Evolutionary conservation across 345 rosid genomes (phyloP).

Genomic region (Citrus australasica): DNA sequence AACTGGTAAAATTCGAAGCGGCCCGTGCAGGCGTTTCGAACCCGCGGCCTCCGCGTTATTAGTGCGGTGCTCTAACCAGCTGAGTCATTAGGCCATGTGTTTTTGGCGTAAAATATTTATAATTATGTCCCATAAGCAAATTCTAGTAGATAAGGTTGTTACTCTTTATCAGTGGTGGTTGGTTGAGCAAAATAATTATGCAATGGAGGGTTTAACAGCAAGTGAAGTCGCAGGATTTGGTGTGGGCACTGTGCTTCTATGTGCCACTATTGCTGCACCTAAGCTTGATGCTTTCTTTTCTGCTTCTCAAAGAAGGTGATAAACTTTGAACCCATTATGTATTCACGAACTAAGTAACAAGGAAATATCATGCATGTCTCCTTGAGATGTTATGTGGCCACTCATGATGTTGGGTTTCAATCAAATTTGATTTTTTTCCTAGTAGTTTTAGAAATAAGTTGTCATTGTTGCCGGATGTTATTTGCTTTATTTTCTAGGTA

Average conservation of each 20-base stretch:
- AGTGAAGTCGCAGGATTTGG: slow-evolving; percentile 75
- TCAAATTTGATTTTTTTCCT: no score
- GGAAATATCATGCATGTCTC: background rate
- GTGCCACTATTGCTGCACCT: slow-evolving; percentile 65
- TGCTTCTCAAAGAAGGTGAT: slow-evolving; percentile 68
- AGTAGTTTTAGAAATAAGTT: background rate
- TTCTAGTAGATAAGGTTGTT: background rate
- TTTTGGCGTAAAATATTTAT: accelerated
- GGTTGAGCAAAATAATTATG: background rate
- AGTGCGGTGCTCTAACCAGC: background rate
- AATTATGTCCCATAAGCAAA: accelerated
- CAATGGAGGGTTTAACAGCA: slow-evolving; percentile 60
- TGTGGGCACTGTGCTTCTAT: slow-evolving; percentile 59
- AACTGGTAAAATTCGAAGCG: background rate
- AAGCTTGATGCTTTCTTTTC: slow-evolving; percentile 70
- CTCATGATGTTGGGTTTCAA: background rate
- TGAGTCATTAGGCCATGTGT: background rate
- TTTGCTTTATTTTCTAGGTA: background rate
- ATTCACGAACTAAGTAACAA: background rate
- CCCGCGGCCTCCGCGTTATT: slow-evolving; percentile 48
- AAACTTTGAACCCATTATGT: background rate
- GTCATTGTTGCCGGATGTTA: background rate
- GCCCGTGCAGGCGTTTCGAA: slow-evolving; percentile 43
- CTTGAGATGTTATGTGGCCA: background rate
- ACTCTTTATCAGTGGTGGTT: background rate